A percentile compares a stretch with the other conserved stretches of the same genome.
phyloP scores from a whole-genome alignment of 768 basidiomycete genomes.

The Lactarius tabidus region DNA sequence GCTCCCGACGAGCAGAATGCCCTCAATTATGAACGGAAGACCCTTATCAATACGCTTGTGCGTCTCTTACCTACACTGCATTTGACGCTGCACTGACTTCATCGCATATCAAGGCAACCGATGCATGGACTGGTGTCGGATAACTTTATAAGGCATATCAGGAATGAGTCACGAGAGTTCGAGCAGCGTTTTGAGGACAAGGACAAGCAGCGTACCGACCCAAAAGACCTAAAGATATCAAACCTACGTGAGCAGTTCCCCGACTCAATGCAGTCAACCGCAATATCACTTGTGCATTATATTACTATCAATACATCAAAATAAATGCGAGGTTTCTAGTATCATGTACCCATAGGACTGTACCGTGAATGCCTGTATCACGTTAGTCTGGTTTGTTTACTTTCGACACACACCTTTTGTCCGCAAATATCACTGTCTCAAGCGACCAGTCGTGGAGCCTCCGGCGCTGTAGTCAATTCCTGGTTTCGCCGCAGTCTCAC shows the following conservation, averaged over 20 bases:
- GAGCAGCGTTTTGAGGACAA: slow-evolving; percentile 49
- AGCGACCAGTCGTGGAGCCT: slow-evolving; percentile 50
- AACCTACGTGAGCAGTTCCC: slow-evolving; percentile 40
- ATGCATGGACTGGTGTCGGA: slow-evolving; percentile 61
- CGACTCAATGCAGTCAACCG: slow-evolving; percentile 35
- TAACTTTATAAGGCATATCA: slow-evolving; percentile 55
- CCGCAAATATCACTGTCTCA: too few species aligned
- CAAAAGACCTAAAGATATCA: slow-evolving; percentile 40
- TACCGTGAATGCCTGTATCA: too few species aligned
- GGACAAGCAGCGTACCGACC: slow-evolving; percentile 54
- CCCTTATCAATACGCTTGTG: too few species aligned
- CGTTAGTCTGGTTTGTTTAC: too few species aligned
- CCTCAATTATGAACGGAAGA: slow-evolving; percentile 62
- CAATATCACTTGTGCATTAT: too few species aligned
- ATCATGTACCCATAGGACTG: too few species aligned
- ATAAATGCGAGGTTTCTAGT: too few species aligned
- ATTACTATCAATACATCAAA: too few species aligned
- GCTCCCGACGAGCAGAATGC: slow-evolving; percentile 73
- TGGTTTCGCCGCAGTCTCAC: slow-evolving; percentile 44
- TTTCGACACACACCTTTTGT: too few species aligned
- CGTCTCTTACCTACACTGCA: background rate
- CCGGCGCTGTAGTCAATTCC: slow-evolving; percentile 44
- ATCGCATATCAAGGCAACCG: slow-evolving; percentile 40
- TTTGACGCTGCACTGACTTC: slow-evolving; percentile 25
- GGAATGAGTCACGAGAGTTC: slow-evolving; percentile 44